phyloP scores from a whole-genome alignment of 2,329 filamentous ascomycete species.

The Diaporthe velutina region DNA sequence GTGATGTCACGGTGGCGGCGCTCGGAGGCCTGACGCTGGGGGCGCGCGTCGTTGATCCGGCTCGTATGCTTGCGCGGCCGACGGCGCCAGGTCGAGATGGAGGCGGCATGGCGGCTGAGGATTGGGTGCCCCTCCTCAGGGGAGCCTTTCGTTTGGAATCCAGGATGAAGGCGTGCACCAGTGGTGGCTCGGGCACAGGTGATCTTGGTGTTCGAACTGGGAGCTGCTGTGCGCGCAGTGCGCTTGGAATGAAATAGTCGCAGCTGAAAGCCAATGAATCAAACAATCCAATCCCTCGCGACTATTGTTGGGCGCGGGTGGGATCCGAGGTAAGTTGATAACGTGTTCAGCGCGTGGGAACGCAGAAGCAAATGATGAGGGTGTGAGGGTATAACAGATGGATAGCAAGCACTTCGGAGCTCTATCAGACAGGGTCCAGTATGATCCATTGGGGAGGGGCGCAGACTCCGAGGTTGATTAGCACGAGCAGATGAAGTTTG shows the following conservation, averaged over 20 bases:
- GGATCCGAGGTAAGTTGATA: conserved; percentile 9
- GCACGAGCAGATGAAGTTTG: conserved; percentile 27
- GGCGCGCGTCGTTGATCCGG: conserved; percentile 40
- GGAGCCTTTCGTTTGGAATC: conserved; percentile 42
- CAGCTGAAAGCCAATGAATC: not conserved
- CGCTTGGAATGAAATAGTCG: not conserved
- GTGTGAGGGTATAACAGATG: conserved; percentile 22
- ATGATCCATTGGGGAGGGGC: not conserved
- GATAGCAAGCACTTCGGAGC: conserved; percentile 19
- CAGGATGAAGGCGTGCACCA: conserved; percentile 32
- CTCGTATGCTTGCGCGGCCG: conserved; percentile 47
- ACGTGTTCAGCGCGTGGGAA: conserved; percentile 16
- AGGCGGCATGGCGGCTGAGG: conserved; percentile 45
- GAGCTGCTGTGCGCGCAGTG: not conserved
- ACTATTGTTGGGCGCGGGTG: not conserved
- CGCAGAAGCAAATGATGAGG: conserved; percentile 15
- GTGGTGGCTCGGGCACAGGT: not conserved
- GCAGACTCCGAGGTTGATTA: conserved; percentile 8
- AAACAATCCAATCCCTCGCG: not conserved
- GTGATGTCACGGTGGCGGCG: conserved; percentile 41
- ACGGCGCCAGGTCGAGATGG: conserved; percentile 40
- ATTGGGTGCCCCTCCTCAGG: conserved; percentile 48
- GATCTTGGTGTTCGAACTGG: not conserved
- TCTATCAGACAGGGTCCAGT: conserved; percentile 26
- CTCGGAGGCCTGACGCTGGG: conserved; percentile 42